Evolutionary conservation across 495 filamentous ascomycete species (phyloP), one percentile per base, ranked within the genome.

Genomic region (Echria macrotheca): DNA sequence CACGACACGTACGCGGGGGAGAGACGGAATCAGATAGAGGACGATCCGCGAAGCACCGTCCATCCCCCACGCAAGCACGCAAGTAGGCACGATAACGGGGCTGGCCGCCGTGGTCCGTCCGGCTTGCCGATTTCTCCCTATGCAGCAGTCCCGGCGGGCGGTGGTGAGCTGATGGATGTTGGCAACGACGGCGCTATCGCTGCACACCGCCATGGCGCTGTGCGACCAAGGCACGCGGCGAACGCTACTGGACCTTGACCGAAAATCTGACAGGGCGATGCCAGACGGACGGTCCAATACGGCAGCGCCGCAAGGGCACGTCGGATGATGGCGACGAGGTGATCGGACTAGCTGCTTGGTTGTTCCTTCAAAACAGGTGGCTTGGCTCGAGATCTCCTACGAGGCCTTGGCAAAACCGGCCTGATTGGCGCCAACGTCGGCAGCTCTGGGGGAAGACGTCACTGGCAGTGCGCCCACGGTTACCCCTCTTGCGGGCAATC

Each of bases 21-120:
- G 36, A 39, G 8, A 39, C 17, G 28, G 28, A 12, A 12, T 6
- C 28, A n/a, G n/a, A n/a, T n/a, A n/a, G n/a, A n/a, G n/a, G n/a
- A n/a, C n/a, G n/a, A n/a, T n/a, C n/a, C n/a, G n/a, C n/a, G n/a
- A n/a, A n/a, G n/a, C n/a, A n/a, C n/a, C n/a, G n/a, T n/a, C 26
- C 10, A 40, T 54, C 47, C 47, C 53, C 53, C 53, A 55, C 53
- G 52, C 38, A n/a, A 57, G 49, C n/a, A n/a, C n/a, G n/a, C n/a
- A n/a, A n/a, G n/a, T n/a, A n/a, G n/a, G n/a, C n/a, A n/a, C n/a
- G n/a, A n/a, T 25, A n/a, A 5, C 19, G 39, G 35, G 33, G 14
- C 44, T 32, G 15, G 31, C 3, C 24, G 31, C 3, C 35, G 17
- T 23, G 36, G 40, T 23, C 47, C 40, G 18, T 12, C 39, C 49